Conservation (phyloP, 805 yeast species). For the Saccharomycopsis olivae region DNA sequence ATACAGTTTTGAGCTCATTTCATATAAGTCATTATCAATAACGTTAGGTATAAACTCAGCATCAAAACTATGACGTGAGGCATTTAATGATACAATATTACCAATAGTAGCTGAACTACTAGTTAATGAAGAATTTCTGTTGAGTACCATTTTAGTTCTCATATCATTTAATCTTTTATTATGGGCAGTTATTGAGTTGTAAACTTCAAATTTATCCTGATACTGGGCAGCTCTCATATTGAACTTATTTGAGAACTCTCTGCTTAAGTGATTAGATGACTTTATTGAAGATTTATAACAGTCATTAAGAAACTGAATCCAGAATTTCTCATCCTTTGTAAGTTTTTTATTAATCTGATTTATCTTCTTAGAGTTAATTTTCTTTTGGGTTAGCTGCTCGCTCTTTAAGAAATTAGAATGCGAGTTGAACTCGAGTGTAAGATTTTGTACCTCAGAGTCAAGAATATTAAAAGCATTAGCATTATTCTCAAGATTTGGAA, state of each 20-base stretch:
- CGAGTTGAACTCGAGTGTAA: conserved; percentile 18
- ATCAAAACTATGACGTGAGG: too few relatives aligned
- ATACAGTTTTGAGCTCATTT: conserved; percentile 4
- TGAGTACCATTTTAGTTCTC: too few relatives aligned
- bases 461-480: conserved; percentile 15
- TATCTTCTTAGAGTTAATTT: conserved; percentile 16
- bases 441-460: conserved; percentile 15
- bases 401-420: conserved; percentile 9
- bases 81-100: too few relatives aligned
- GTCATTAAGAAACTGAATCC: conserved; percentile 17
- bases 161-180: too few relatives aligned
- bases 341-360: conserved; percentile 14
- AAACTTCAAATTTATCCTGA: too few relatives aligned
- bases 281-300: conserved; percentile 1
- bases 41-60: conserved; percentile 12
- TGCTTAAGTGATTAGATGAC: background rate
- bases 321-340: conserved; percentile 15
- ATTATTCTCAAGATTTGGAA: conserved; percentile 15
- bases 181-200: too few relatives aligned
- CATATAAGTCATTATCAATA: conserved; percentile 11
- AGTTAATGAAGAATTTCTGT: too few relatives aligned
- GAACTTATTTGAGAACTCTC: conserved; percentile 15
- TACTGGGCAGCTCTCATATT: too few relatives aligned
- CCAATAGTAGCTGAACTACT: too few relatives aligned
- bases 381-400: conserved; percentile 14